Evolutionary conservation across 1,284 basidiomycete genomes (phyloP).

Genomic region (Ganoderma meredithae): DNA sequence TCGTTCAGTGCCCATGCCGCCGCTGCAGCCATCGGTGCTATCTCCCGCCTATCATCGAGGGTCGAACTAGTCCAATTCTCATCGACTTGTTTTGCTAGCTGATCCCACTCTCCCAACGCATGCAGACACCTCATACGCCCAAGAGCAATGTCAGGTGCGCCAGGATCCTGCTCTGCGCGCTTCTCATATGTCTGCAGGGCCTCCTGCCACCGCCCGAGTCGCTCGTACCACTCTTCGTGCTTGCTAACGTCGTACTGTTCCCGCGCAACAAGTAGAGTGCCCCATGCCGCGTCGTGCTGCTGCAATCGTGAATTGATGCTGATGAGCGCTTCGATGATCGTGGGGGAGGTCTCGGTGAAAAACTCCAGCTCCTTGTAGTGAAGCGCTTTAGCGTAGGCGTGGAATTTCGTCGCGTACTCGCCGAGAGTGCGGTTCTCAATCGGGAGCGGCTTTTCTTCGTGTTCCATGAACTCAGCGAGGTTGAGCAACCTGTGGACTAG

Average conservation of each 20-base stretch:
- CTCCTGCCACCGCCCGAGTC: slow-evolving; percentile 96
- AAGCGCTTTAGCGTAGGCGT: slow-evolving; percentile 97
- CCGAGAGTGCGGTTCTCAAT: slow-evolving; percentile 95
- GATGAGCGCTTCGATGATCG: slow-evolving; percentile 95
- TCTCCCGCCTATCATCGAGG: slow-evolving; percentile 88
- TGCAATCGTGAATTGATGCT: slow-evolving; percentile 98
- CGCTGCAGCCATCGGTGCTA: slow-evolving; percentile 96
- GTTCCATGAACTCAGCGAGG: slow-evolving; percentile 99
- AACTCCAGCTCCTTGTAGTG: slow-evolving; percentile 99
- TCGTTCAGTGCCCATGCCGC: slow-evolving; percentile 97
- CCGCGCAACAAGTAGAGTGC: slow-evolving; percentile 88
- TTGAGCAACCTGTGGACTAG: slow-evolving; percentile 95
- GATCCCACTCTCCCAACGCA: slow-evolving; percentile 98
- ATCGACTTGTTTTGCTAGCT: slow-evolving; percentile 87
- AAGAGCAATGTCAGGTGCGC: slow-evolving; percentile 76
- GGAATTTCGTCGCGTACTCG: slow-evolving; percentile 93
- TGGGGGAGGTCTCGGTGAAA: slow-evolving; percentile 88
- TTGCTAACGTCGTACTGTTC: slow-evolving; percentile 87
- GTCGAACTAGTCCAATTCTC: slow-evolving; percentile 89
- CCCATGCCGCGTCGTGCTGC: slow-evolving; percentile 97
- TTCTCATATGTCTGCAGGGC: slow-evolving; percentile 90
- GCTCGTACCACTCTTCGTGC: slow-evolving; percentile 98
- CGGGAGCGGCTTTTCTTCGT: slow-evolving; percentile 95
- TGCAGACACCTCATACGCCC: slow-evolving; percentile 97
- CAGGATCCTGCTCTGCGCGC: slow-evolving; percentile 74